phyloP scores from a whole-genome alignment of 208 protist genomes.

The Leishmania major region DNA sequence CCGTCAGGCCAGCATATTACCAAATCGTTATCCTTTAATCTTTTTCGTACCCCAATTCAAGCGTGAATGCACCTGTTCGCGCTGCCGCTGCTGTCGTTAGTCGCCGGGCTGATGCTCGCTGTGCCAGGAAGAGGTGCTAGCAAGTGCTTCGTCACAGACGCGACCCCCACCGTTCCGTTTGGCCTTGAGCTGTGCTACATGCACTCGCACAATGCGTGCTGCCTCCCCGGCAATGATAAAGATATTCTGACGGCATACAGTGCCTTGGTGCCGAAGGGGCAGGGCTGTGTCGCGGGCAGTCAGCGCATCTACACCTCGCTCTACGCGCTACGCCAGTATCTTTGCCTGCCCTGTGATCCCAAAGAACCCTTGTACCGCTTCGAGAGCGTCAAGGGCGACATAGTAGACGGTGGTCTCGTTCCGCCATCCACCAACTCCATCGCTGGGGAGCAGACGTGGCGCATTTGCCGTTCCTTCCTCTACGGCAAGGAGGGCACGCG shows the following conservation, averaged over 20 bases:
- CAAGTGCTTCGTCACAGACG: slow-evolving; percentile 32
- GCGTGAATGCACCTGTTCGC: not conserved
- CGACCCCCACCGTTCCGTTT: slow-evolving; percentile 20
- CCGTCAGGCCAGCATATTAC: not conserved
- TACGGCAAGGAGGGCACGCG: slow-evolving; percentile 29
- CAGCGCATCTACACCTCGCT: slow-evolving; percentile 45
- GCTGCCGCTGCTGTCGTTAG: not conserved
- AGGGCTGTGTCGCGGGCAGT: slow-evolving; percentile 38
- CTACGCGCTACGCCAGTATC: slow-evolving; percentile 42
- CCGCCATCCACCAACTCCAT: slow-evolving; percentile 30
- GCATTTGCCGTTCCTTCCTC: slow-evolving; percentile 57
- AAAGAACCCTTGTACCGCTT: slow-evolving; percentile 54
- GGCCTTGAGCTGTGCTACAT: slow-evolving; percentile 53
- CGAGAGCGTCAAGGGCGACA: slow-evolving; percentile 42
- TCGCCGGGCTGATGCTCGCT: not conserved
- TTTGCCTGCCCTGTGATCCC: slow-evolving; percentile 56
- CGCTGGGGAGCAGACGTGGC: slow-evolving; percentile 49
- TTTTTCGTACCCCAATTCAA: not conserved
- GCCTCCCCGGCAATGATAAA: slow-evolving; percentile 43
- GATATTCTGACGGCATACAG: slow-evolving; percentile 39
- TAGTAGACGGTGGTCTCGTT: slow-evolving; percentile 45
- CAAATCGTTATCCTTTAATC: not conserved
- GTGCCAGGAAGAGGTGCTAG: not conserved
- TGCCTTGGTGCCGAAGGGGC: slow-evolving; percentile 33
- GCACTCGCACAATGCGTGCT: slow-evolving; percentile 45